Conservation (phyloP, 2,329 filamentous ascomycete species). For the Fusarium fracticaudum region DNA sequence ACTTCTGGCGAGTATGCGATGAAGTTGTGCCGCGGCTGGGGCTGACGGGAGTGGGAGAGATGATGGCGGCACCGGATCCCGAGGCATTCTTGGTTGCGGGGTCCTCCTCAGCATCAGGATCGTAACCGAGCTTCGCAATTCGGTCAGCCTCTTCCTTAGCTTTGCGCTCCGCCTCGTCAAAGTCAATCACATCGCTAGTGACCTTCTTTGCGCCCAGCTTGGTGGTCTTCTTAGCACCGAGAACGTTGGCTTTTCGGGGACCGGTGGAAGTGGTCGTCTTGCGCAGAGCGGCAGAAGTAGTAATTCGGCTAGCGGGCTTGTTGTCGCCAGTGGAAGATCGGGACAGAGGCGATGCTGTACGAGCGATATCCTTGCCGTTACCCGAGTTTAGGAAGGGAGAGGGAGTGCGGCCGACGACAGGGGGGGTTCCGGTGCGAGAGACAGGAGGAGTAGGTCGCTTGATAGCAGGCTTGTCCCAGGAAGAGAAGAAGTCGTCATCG, state of each 20-base stretch:
- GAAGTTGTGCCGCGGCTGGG: conserved; percentile 69
- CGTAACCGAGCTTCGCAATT: conserved; percentile 94
- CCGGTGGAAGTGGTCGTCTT: conserved; percentile 73
- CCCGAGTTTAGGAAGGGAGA: conserved; percentile 91
- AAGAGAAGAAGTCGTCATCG: conserved; percentile 98
- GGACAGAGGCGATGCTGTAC: conserved; percentile 84
- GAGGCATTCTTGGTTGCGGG: conserved; percentile 58
- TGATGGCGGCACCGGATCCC: conserved; percentile 68
- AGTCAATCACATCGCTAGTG: conserved; percentile 82
- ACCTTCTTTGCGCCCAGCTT: conserved; percentile 97
- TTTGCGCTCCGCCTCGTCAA: conserved; percentile 96
- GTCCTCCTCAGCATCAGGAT: conserved; percentile 84
- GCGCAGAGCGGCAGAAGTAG: conserved; percentile 81
- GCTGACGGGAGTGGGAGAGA: conserved; percentile 79
- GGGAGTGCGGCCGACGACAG: conserved; percentile 79
- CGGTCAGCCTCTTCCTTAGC: conserved; percentile 97
- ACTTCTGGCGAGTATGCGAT: conserved; percentile 66
- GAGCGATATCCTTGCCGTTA: conserved; percentile 76
- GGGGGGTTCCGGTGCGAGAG: conserved; percentile 88
- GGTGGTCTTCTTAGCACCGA: conserved; percentile 81
- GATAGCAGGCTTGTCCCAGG: conserved; percentile 97
- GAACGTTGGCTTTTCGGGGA: conserved; percentile 84
- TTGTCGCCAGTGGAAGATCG: conserved; percentile 64
- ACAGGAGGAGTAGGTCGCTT: conserved; percentile 95
- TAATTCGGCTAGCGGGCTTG: conserved; percentile 74